Base-by-base conservation (phyloP, 2,329 filamentous ascomycete species). In the Pseudodiploospora longispora region DNA sequence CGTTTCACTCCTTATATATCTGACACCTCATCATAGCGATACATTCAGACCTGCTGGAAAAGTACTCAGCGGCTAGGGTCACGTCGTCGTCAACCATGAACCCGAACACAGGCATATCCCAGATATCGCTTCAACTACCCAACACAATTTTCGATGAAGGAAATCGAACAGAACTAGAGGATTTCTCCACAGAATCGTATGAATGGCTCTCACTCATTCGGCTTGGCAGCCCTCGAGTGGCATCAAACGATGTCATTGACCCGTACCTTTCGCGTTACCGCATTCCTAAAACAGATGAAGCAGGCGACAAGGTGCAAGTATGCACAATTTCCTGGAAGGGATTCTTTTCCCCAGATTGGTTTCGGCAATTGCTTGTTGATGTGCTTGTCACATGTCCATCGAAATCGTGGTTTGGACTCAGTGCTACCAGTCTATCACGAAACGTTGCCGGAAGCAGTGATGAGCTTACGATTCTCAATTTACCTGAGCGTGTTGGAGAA, bases 131-230 rank as follows among this genome's bases (percentile, higher is more conserved):
- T 7, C 44, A 49, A 4, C 41, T 63, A 10, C 49, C 56, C 4
- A 32, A 52, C 3, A 50, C 55, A 5, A 46, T 57, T 10, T 53
- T 70, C 36, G 52, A 63, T 38, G 50, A 58, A 2, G 53, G 64
- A 32, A 68, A 69, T 34, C 60, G 64, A 41, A 65, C 69, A 36
- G 72, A 76, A 6, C 68, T 86, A 32, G 79, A 85, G 46, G 80
- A 87, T 27, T 74, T 73, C 48, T 75, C 77, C 1, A 70, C 74
- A 0, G 79, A 82, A 12, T 58, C 83, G 9, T 80, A 89, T 51
- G 87, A 93, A 63, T 93, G 84, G 82, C 58, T 91, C 1, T 81
- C 81, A 3, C 64, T 94, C n/a, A 59, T 83, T 5, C 72, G 75
- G 8, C 69, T 89, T 1, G 65, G 70, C 7, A 87, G 84, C 44